Conservation (phyloP, 2,329 filamentous ascomycete species). For the Botryosphaeria dothidea region DNA sequence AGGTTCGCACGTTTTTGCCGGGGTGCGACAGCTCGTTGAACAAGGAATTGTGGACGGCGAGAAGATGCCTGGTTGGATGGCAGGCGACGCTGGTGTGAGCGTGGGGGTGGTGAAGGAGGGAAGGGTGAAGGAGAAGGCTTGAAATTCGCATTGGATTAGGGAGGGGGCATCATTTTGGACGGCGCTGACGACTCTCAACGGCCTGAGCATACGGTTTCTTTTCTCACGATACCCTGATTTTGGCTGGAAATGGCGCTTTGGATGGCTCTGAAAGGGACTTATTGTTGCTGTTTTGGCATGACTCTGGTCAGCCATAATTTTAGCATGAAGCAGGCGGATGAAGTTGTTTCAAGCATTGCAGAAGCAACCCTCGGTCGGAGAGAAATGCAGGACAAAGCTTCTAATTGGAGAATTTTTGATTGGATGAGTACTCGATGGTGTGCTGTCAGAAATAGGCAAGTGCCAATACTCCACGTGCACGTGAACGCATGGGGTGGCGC, state of each 20-base stretch:
- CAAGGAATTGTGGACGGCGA: slow-evolving; percentile 72
- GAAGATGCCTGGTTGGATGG: slow-evolving; percentile 87
- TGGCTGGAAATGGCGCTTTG: background rate
- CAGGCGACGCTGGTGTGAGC: slow-evolving; percentile 80
- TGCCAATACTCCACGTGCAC: background rate
- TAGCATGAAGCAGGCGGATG: background rate
- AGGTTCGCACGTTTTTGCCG: slow-evolving; percentile 78
- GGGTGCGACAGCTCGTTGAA: slow-evolving; percentile 76
- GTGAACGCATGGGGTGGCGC: background rate
- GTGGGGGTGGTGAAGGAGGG: slow-evolving; percentile 69
- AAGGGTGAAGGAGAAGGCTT: slow-evolving; percentile 47
- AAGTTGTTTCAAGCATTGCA: background rate
- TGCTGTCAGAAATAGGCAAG: background rate
- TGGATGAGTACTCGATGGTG: background rate
- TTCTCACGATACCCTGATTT: slow-evolving; percentile 16
- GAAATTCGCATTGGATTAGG: background rate
- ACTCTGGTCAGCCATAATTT: background rate
- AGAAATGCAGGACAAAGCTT: background rate
- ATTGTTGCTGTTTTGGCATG: background rate
- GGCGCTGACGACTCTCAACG: slow-evolving; percentile 3
- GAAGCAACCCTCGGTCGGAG: background rate
- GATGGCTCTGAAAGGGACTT: background rate
- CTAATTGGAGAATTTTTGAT: background rate
- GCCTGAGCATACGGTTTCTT: background rate
- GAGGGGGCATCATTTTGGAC: background rate